Base-by-base conservation (phyloP, 352 stramenopile species). In the Globisporangium spiculum region DNA sequence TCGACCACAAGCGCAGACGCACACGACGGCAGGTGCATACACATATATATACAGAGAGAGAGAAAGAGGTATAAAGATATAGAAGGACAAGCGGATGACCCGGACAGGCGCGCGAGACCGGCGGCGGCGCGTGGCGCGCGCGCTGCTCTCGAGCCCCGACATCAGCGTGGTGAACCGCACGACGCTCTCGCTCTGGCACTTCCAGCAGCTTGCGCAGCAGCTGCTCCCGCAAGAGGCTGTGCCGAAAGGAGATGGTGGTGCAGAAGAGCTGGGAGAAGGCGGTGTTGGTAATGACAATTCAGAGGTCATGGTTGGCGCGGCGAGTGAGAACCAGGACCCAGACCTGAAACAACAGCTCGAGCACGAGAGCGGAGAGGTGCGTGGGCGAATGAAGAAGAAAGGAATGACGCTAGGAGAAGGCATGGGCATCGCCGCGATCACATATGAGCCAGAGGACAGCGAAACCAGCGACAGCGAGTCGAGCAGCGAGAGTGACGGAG, bases 111-210 rank as follows among this genome's bases (percentile, higher is more conserved):
- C 24, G 26, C 44, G 41, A 27, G 64, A 69, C 56, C 66, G 60
- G 6, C 66, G 60, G 46, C 77, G 69, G 46, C 71, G 67, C 53
- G 72, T 91, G 57, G 72, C 87, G 61, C 75, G 84, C 73, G 70
- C 91, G 57, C 63, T 91, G 66, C 76, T 94, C 44, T 71, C 68
- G n/a, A 80, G 79, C 59, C 65, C 68, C 34, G 84, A 94, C 72
- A 72, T 94, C 54, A 80, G 68, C 41, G 81, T 90, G 60, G 75
- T 94, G 62, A 90, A 93, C 72, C 84, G 84, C 60, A 77, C 83
- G 73, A 86, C 80, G 54, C 74, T 94, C 14, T 92, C 86, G 41
- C 79, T 93, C 20, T 94, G 86, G 86, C 86, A 94, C 72, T 90
- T 92, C 68, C 77, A 84, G 60, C 81, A 93, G 65, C 68, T 94